Conservation (phyloP, 2,329 filamentous ascomycete genomes). For the Diaporthe longicolla region DNA sequence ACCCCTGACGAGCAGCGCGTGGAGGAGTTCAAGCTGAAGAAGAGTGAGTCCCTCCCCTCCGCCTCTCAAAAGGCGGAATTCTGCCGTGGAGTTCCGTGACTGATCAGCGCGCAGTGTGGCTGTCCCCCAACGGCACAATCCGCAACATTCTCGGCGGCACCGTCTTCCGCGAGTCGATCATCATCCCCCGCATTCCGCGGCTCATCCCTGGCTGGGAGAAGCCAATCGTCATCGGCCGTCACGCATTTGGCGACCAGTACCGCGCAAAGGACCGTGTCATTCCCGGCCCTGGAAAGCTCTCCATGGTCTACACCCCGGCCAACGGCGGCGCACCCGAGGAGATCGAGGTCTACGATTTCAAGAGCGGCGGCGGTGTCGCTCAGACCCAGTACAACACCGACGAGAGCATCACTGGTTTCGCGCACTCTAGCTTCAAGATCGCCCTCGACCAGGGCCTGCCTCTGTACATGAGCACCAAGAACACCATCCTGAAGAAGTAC, state of each 20-base stretch:
- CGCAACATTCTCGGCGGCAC: slow-evolving; percentile 86
- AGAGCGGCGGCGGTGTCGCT: slow-evolving; percentile 86
- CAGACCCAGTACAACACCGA: slow-evolving; percentile 99
- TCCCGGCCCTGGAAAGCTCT: slow-evolving; percentile 85
- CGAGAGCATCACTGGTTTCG: slow-evolving; percentile 94
- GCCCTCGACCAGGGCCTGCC: slow-evolving; percentile 88
- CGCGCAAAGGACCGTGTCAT: slow-evolving; percentile 93
- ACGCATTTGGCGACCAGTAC: slow-evolving; percentile 99
- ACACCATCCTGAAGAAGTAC: slow-evolving; percentile 99
- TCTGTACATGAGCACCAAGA: slow-evolving; percentile 99
- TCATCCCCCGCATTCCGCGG: slow-evolving; percentile 92
- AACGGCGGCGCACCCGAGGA: slow-evolving; percentile 84
- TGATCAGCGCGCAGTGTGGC: slow-evolving; percentile 79
- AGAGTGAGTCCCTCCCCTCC: slow-evolving; percentile 73
- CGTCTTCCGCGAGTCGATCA: slow-evolving; percentile 98
- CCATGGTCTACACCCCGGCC: slow-evolving; percentile 90
- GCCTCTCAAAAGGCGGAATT: background rate
- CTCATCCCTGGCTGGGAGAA: slow-evolving; percentile 98
- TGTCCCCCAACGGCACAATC: slow-evolving; percentile 95
- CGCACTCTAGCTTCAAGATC: slow-evolving; percentile 96
- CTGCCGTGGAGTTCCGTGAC: slow-evolving; percentile 10
- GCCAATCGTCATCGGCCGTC: slow-evolving; percentile 98
- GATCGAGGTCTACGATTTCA: slow-evolving; percentile 93
- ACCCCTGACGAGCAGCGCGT: slow-evolving; percentile 97
- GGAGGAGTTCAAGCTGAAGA: slow-evolving; percentile 98